Conservation (phyloP, 176 grass and related monocot genomes). For the Aegilops tauschii region DNA sequence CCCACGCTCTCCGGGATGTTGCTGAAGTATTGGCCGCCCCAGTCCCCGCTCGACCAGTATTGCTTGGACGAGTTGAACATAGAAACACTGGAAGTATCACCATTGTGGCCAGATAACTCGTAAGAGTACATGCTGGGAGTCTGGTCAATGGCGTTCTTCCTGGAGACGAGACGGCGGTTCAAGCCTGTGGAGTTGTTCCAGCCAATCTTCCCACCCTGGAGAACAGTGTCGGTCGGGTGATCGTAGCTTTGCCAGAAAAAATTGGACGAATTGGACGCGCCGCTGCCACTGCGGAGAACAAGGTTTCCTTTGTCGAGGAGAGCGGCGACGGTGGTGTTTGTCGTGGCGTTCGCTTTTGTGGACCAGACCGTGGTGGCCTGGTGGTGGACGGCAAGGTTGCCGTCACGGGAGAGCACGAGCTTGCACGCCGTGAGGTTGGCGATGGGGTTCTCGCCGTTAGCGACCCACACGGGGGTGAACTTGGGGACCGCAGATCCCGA, state of each 20-base stretch:
- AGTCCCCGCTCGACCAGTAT: not conserved
- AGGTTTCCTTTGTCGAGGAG: not conserved
- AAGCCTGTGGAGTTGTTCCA: not conserved
- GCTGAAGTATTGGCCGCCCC: not conserved
- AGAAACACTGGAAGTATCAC: not conserved
- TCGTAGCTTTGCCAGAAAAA: not conserved
- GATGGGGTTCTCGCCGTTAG: not conserved
- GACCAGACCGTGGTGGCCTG: not conserved
- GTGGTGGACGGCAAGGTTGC: not conserved
- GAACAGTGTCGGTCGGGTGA: not conserved
- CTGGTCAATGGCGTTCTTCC: not conserved
- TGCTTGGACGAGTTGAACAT: not conserved
- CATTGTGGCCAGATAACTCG: not conserved
- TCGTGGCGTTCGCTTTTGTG: accelerated
- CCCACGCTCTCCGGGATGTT: not conserved
- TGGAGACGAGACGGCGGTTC: not conserved
- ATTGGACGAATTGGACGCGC: not conserved
- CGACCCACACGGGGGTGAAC: not conserved
- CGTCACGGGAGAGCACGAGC: not conserved
- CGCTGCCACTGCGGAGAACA: not conserved
- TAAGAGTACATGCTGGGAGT: not conserved
- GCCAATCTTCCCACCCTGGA: not conserved
- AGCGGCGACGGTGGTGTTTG: not conserved
- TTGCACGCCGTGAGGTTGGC: not conserved
- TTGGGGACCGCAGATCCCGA: not conserved